Base-by-base conservation (phyloP, 1,284 basidiomycete species). In the Trichosporon sp. region DNA sequence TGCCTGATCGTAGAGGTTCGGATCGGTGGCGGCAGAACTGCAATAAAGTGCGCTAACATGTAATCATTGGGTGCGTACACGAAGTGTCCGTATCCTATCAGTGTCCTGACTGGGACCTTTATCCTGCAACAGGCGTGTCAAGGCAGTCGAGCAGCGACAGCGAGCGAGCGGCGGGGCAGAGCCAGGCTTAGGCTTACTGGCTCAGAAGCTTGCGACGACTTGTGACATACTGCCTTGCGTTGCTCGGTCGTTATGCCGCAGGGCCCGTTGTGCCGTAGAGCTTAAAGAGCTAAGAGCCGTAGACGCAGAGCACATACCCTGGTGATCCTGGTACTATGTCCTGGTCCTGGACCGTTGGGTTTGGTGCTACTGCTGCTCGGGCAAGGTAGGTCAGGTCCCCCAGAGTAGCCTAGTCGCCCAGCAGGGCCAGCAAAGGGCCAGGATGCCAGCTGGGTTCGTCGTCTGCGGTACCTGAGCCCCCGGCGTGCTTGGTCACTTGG, bases 21-120 rank as follows among this genome's bases (percentile, higher is more conserved):
- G 53, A 29, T 58, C 53, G 21, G 53, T 58, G 53, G 53, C 53
- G 53, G 53, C 53, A 29, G 53, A 58, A 58, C 53, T 58, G 25
- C 29, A 58, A 27, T 29, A 27, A 47, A 58, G 53, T 13, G 15
- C 53, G 53, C 29, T 21, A 58, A 29, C 53, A 58, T 27, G 53
- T 58, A 58, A 29, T 58, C 53, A 29, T 58, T 58, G 53, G 53
- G 29, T 58, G 53, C 53, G 29, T 18, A 27, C 53, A 29, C 53
- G 15, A 27, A 31, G 27, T 31, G 25, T 29, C 53, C 15, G 53
- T 29, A 29, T 31, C 53, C 53, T 58, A 58, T 29, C 53, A 29
- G 53, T 29, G 53, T 58, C 53, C 53, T 58, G 53, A 21, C 42
- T 21, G 4, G 21, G 21, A 58, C 53, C 53, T 58, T 27, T 25